Conservation (phyloP, 2,329 filamentous ascomycete genomes). For the Xylaria sp. region DNA sequence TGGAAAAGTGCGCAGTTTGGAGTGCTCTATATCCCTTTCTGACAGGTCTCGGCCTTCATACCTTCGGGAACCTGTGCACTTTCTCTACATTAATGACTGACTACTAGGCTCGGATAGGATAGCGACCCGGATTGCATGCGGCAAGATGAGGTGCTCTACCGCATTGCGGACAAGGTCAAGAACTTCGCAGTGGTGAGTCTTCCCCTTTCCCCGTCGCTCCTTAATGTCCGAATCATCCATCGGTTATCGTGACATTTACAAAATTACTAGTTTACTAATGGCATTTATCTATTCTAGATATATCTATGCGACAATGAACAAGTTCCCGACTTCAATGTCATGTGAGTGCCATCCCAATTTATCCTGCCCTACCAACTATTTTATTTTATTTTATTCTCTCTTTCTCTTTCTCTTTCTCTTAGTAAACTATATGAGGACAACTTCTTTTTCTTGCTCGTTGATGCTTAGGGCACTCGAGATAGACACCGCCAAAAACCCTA, state of each 20-base stretch:
- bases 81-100: conserved; percentile 68
- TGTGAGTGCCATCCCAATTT: conserved; percentile 51
- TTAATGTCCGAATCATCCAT: not conserved
- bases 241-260: not conserved
- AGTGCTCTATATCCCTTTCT: not conserved
- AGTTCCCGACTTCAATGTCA: conserved; percentile 91
- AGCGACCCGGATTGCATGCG: conserved; percentile 75
- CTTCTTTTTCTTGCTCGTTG: no score
- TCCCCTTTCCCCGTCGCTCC: not conserved
- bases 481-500: no score
- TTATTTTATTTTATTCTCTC: not conserved
- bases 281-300: conserved; percentile 51
- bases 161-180: conserved; percentile 89
- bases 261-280: not conserved
- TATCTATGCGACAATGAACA: conserved; percentile 94
- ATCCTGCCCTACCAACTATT: not conserved
- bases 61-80: not conserved
- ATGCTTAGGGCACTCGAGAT: no score
- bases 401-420: not conserved
- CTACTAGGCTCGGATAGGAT: conserved; percentile 76
- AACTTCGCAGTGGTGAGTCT: conserved; percentile 72
- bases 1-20: conserved; percentile 18
- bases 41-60: not conserved
- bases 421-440: no score
- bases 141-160: conserved; percentile 93